Conservation (phyloP, 2,329 filamentous ascomycete genomes). For the Malbranchea cinnamomea region DNA sequence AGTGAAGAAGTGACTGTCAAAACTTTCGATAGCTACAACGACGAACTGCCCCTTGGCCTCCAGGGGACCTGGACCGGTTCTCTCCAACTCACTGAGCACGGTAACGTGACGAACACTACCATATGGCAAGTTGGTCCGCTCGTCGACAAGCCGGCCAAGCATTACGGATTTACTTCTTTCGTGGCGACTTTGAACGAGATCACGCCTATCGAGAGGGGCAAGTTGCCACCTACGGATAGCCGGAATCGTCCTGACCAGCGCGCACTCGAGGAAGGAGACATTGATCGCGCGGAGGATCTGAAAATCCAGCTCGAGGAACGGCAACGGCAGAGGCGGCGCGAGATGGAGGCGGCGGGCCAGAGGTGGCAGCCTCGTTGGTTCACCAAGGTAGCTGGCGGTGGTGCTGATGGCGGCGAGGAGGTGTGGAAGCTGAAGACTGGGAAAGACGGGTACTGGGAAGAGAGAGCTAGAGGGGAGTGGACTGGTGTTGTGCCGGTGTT, state of each 20-base stretch:
- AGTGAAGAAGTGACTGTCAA: constrained; percentile 78
- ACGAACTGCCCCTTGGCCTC: constrained; percentile 51
- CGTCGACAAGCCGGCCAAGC: constrained; percentile 61
- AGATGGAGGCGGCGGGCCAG: constrained; percentile 61
- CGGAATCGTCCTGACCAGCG: constrained; percentile 77
- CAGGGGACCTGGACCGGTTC: constrained; percentile 71
- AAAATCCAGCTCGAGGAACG: constrained; percentile 77
- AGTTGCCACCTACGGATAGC: constrained; percentile 67
- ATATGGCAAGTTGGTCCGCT: constrained; percentile 69
- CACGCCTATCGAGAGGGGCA: constrained; percentile 59
- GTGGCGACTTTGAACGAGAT: constrained; percentile 78
- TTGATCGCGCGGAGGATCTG: constrained; percentile 69
- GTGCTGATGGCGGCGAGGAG: constrained; percentile 6
- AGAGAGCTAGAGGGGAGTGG: constrained; percentile 57
- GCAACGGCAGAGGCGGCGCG: constrained; percentile 59
- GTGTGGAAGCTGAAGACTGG: constrained; percentile 41
- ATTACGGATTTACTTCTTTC: constrained; percentile 80
- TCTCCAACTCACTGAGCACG: constrained; percentile 51
- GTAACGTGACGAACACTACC: constrained; percentile 46
- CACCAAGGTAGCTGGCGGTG: constrained; percentile 40
- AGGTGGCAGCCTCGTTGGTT: constrained; percentile 74
- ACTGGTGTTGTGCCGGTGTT: constrained; percentile 41
- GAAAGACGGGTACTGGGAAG: constrained; percentile 89
- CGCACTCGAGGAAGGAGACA: constrained; percentile 62
- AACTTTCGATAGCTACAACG: constrained; percentile 51